Conservation (phyloP, 139 green algal genomes). For the Chlorella sp. region DNA sequence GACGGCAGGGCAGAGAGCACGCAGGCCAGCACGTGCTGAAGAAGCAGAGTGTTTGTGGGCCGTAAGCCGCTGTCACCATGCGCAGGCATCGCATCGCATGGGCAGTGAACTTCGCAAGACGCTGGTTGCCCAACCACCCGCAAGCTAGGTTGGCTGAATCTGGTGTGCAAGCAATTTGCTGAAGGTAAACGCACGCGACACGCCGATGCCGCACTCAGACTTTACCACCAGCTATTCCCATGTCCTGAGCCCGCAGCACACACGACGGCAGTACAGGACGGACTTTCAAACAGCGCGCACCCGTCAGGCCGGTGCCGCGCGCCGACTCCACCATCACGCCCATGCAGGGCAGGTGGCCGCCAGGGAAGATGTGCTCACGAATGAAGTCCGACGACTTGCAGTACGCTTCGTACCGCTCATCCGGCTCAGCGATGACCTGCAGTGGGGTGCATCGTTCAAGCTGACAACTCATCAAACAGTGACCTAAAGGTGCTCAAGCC, state of each 20-base stretch:
- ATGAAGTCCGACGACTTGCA: slow-evolving; percentile 95
- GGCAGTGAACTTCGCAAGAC: too few relatives aligned
- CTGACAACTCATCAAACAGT: too few relatives aligned
- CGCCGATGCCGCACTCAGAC: not conserved
- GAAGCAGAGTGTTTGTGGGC: too few relatives aligned
- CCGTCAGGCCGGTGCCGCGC: slow-evolving; percentile 56
- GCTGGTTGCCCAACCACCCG: too few relatives aligned
- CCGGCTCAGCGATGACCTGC: slow-evolving; percentile 77
- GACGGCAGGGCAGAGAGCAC: not conserved
- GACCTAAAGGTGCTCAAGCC: too few relatives aligned
- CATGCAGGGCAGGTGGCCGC: slow-evolving; percentile 87
- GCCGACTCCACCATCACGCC: slow-evolving; percentile 82
- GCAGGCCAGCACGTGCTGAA: too few relatives aligned
- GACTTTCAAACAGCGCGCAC: not conserved
- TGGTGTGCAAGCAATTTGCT: too few relatives aligned
- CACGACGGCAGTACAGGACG: not conserved
- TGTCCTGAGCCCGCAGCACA: not conserved
- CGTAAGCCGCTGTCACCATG: too few relatives aligned
- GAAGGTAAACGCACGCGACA: too few relatives aligned
- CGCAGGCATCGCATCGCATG: too few relatives aligned
- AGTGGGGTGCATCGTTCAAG: too few relatives aligned
- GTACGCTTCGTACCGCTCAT: slow-evolving; percentile 92
- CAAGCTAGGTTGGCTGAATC: too few relatives aligned
- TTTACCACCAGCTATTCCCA: not conserved
- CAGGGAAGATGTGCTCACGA: slow-evolving; percentile 97